Percentiles rank a stretch among this genome's conserved stretches.
phyloP scores from a whole-genome alignment of 192 early-diverging fungal genomes.

The Kappamyces sp. region DNA sequence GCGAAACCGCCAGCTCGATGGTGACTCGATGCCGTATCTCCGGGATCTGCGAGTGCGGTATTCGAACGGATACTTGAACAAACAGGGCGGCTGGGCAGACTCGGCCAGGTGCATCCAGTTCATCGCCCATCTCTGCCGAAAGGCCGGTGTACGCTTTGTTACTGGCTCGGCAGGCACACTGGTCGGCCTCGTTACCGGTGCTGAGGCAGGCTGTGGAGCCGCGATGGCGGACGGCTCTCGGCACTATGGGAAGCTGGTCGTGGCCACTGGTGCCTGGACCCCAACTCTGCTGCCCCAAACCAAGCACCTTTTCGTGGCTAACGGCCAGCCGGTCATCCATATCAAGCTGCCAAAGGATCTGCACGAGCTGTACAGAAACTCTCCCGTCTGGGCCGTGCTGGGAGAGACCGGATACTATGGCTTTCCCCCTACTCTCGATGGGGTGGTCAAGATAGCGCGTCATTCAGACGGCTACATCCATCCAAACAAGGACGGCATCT shows the following conservation, averaged over 20 bases:
- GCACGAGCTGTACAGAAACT: conserved; percentile 11
- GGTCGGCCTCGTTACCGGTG: neutral
- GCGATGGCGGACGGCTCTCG: conserved; percentile 32
- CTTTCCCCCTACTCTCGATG: conserved; percentile 36
- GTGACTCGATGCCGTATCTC: neutral
- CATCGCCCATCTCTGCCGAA: neutral
- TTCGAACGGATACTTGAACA: conserved; percentile 15
- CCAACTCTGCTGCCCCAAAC: conserved; percentile 37
- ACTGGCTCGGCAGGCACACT: conserved; percentile 16
- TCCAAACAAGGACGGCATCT: conserved; percentile 16
- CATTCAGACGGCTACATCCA: conserved; percentile 42
- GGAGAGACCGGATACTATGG: conserved; percentile 43
- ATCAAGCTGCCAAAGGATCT: conserved; percentile 29
- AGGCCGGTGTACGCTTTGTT: conserved; percentile 9
- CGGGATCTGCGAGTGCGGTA: conserved; percentile 13
- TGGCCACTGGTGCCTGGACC: conserved; percentile 51
- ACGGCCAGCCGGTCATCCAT: conserved; percentile 50
- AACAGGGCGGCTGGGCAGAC: conserved; percentile 19
- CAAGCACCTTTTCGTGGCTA: conserved; percentile 27
- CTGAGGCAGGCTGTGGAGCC: conserved; percentile 6
- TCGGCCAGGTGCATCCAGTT: conserved; percentile 1
- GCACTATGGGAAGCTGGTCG: conserved; percentile 36
- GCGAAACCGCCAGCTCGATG: neutral
- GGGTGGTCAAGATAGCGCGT: conserved; percentile 40
- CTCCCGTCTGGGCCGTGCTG: conserved; percentile 51